Evolutionary conservation across 2,329 filamentous ascomycete species (phyloP).

Genomic region (Sporothrix sp.): DNA sequence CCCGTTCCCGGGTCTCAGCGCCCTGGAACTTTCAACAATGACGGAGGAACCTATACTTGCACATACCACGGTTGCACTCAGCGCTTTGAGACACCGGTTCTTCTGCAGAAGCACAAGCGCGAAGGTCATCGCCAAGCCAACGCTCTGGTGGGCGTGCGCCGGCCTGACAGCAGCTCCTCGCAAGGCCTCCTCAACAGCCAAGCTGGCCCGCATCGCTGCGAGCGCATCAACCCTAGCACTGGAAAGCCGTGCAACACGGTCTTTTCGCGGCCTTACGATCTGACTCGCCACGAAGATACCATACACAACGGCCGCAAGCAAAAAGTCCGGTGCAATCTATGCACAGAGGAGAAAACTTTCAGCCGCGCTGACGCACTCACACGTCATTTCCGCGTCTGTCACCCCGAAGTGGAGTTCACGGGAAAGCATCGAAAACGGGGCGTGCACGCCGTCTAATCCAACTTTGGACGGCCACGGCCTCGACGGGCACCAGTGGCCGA

Average conservation of each 20-base stretch:
- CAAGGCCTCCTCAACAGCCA: constrained; percentile 67
- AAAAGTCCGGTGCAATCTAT: constrained; percentile 87
- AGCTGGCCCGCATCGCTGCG: constrained; percentile 85
- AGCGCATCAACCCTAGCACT: constrained; percentile 87
- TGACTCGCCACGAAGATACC: constrained; percentile 93
- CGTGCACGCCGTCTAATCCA: neutral
- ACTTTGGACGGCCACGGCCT: too few relatives aligned
- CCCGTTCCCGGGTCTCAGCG: constrained; percentile 27
- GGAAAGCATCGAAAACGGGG: constrained; percentile 43
- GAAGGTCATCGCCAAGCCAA: constrained; percentile 79
- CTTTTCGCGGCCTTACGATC: constrained; percentile 91
- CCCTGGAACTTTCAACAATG: constrained; percentile 57
- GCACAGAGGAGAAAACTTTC: constrained; percentile 94
- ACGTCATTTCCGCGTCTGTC: constrained; percentile 86
- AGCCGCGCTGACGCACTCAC: constrained; percentile 91
- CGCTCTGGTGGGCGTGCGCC: constrained; percentile 32
- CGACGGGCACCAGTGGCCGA: too few relatives aligned
- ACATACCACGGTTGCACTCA: constrained; percentile 85
- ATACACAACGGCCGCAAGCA: constrained; percentile 93
- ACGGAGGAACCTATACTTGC: constrained; percentile 88
- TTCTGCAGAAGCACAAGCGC: constrained; percentile 90
- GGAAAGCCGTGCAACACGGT: constrained; percentile 90
- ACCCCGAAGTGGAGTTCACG: constrained; percentile 78
- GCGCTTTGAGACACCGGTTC: constrained; percentile 77
- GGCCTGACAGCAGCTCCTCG: constrained; percentile 31